These are phyloP conservation scores for Eucalyptus brandiana DNA, from an alignment of 345 rosid species.

Conservation along the genomic window DNA sequence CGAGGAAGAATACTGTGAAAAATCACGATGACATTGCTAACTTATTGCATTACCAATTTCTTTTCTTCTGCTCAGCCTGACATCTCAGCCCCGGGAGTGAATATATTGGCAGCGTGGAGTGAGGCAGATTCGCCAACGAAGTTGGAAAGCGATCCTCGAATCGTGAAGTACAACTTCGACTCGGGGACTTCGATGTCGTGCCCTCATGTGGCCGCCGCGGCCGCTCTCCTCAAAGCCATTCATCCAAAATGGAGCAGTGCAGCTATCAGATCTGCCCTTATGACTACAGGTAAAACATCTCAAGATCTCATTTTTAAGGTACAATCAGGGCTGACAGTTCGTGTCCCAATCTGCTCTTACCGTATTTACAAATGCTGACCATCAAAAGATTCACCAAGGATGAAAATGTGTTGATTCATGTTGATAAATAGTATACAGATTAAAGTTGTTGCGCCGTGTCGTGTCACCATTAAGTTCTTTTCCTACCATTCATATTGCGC, in stretches of 20 bases:
- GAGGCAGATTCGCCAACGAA: constrained; percentile 37
- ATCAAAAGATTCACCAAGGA: neutral
- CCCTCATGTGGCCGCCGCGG: constrained; percentile 80
- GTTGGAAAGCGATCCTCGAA: constrained; percentile 23
- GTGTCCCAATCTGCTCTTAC: neutral
- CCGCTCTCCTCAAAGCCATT: constrained; percentile 61
- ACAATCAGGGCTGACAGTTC: neutral
- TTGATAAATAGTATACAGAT: neutral
- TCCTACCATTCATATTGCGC: neutral
- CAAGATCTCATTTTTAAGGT: neutral
- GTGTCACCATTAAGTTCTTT: neutral
- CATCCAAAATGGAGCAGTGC: constrained; percentile 83
- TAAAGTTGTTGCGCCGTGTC: neutral
- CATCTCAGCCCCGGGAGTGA: constrained; percentile 66
- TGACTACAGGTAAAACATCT: constrained; percentile 33
- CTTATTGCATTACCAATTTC: neutral
- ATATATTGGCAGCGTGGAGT: constrained; percentile 86
- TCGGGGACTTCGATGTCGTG: constrained; percentile 94
- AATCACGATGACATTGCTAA: neutral
- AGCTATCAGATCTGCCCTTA: constrained; percentile 74
- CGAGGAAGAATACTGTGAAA: neutral
- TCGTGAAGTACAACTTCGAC: constrained; percentile 21
- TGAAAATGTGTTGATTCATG: neutral
- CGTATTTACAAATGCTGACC: neutral
- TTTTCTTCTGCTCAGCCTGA: constrained; percentile 41